Evolutionary conservation across 768 basidiomycete genomes (phyloP).

Genomic region (Tylopilus cervinicoccineus): DNA sequence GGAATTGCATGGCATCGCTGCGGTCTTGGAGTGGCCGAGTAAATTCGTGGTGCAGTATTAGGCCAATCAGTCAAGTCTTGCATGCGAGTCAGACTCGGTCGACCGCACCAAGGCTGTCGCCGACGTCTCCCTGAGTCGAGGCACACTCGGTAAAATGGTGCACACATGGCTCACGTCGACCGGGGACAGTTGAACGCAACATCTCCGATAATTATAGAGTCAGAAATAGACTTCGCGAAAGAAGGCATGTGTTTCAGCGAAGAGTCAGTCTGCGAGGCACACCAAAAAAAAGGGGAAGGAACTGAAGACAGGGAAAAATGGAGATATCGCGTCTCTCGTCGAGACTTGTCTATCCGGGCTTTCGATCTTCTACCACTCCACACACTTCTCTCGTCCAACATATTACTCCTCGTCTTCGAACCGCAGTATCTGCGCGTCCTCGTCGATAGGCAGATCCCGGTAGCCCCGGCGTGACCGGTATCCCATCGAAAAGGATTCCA

Average conservation of each 20-base stretch:
- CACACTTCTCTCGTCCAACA: background rate
- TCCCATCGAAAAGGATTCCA: conserved; percentile 36
- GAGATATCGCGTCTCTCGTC: background rate
- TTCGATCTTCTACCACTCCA: background rate
- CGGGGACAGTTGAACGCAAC: no score
- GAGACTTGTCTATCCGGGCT: background rate
- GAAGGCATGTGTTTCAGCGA: background rate
- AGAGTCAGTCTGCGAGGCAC: background rate
- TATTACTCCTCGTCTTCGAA: conserved; percentile 73
- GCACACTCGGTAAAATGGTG: no score
- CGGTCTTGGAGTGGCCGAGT: no score
- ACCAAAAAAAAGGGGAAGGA: background rate
- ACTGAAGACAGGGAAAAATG: background rate
- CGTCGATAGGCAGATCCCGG: conserved; percentile 75
- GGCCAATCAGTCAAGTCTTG: no score
- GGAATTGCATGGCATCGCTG: no score
- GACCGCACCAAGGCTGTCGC: no score
- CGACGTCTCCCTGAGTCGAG: no score
- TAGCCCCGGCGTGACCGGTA: conserved; percentile 61
- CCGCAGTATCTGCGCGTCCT: conserved; percentile 81
- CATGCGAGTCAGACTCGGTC: no score
- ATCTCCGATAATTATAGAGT: background rate
- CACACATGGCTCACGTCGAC: no score
- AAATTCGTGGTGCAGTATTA: no score
- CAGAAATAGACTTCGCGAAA: background rate